Evolutionary conservation across 139 green algal genomes (phyloP).

Genomic region (Picochlorum costavermella): DNA sequence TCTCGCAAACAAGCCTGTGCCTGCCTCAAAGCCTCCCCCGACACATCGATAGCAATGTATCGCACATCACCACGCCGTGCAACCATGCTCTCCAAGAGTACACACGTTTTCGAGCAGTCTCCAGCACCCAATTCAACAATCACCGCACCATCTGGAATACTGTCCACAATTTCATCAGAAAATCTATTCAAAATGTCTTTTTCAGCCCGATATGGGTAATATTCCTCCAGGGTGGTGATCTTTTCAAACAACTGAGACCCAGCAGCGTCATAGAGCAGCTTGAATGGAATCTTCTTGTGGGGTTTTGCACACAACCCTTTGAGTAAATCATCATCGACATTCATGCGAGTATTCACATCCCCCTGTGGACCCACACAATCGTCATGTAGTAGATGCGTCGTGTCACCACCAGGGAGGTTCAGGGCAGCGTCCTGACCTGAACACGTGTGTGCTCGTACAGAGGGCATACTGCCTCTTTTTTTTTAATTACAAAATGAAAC

Average conservation of each 20-base stretch:
- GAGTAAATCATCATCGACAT: too few species aligned
- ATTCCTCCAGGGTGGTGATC: conserved; percentile 14
- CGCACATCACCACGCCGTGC: conserved; percentile 17
- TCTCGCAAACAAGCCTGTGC: conserved; percentile 20
- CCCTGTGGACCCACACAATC: too few species aligned
- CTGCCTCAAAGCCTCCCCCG: conserved; percentile 34
- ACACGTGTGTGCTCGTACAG: too few species aligned
- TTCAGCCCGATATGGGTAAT: conserved; percentile 23
- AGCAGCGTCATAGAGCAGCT: conserved; percentile 21
- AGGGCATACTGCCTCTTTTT: too few species aligned
- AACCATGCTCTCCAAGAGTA: conserved; percentile 33
- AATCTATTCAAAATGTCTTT: conserved; percentile 17
- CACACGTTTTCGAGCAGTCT: conserved; percentile 35
- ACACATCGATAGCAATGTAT: conserved; percentile 51
- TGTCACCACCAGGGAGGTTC: too few species aligned
- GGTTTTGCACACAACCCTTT: conserved; percentile 3
- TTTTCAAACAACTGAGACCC: conserved; percentile 16
- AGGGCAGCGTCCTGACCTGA: too few species aligned
- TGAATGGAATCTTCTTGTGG: not conserved
- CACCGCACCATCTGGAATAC: conserved; percentile 23
- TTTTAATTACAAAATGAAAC: too few species aligned
- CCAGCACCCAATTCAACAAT: conserved; percentile 51
- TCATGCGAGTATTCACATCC: too few species aligned
- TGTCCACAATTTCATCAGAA: conserved; percentile 27
- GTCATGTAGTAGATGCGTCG: too few species aligned